Base-by-base conservation (phyloP, 2,329 filamentous ascomycete genomes). In the Dothiorella sarmentorum region DNA sequence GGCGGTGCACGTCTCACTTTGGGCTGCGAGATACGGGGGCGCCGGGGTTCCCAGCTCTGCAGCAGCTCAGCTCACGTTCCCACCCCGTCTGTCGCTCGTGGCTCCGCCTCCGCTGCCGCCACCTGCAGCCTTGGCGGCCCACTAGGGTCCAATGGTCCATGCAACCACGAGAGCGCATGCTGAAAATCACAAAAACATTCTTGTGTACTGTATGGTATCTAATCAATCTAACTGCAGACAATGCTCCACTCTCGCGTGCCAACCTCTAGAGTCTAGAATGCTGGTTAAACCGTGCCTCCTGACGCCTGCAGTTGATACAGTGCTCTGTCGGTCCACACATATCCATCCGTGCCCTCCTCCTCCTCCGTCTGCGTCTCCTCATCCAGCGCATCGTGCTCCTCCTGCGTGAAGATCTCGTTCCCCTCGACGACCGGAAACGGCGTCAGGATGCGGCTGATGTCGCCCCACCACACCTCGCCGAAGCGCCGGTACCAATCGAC, bases 401-500 rank as follows among this genome's bases (percentile, higher is more conserved):
- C 71, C 60, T 69, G 70, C 1, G 71, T 74, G 69, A 70, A 71
- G 24, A 74, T 72, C 61, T 73, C 71, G n/a, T 70, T 73, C 1
- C 71, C 72, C 27, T 68, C 67, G 10, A 73, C 69, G 9, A 73
- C 72, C 0, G 72, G 72, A 42, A 74, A 74, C 9, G 72, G 65
- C 0, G 71, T 73, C 38, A 74, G 60, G n/a, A 74, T 70, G 20
- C 71, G 63, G 42, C 67, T 68, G 7, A 75, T 73, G 47, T 74
- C 71, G 7, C 72, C 71, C 73, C 73, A 75, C 73, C 73, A 75
- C 22, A 68, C 65, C 57, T 75, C 70, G 17, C 71, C 72, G 62
- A 73, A 73, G 7, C 64, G 64, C 10, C 65, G 62, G 63, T 75
- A 75, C 73, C 73, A 75, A 27, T 71, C 68, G 0, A 75, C 73